Base-by-base conservation (phyloP, 1,284 basidiomycete species). In the Trametes hirsuta region DNA sequence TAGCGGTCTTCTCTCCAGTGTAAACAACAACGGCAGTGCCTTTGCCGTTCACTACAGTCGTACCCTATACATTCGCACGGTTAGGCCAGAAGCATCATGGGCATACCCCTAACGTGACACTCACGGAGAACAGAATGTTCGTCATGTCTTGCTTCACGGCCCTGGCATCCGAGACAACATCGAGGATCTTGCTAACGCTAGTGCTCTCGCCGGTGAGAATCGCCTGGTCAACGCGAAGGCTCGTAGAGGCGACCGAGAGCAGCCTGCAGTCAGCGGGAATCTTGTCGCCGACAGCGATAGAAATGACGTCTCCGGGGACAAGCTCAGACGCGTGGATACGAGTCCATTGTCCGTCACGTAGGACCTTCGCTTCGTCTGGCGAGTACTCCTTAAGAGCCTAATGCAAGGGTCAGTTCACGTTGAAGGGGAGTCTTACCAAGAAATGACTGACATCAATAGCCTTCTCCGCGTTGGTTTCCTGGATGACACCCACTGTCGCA, bases 141-240 rank as follows among this genome's bases (percentile, higher is more conserved):
- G 83, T 87, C 94, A 95, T 95, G 70, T 97, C 95, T 75, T 97
- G 95, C 77, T 97, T 96, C 61, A 97, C 96, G 3, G 95, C 95
- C 60, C 80, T 81, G 40, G 74, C 62, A 69, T 95, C 93, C 6
- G 79, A 68, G 40, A 98, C 87, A 12, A 82, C 76, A 14, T 84
- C 84, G 4, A 84, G 72, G 30, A 80, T 84, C 77, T 98, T 98
- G 79, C 87, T 84, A 25, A 97, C 95, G 66, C 92, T 94, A 66
- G 83, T 81, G 70, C 91, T 94, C 77, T 98, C 96, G 37, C 95
- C 96, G 0, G 95, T 98, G 45, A 98, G 84, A 71, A 97, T 93
- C 44, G 95, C 94, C 76, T 98, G 95, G 76, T 98, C 95, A 60
- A 97, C 81, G 54, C 94, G 85, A 79, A 98, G 96, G 69, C 90